phyloP scores from a whole-genome alignment of 306 rosid species.

The Sechiopsis laciniata region DNA sequence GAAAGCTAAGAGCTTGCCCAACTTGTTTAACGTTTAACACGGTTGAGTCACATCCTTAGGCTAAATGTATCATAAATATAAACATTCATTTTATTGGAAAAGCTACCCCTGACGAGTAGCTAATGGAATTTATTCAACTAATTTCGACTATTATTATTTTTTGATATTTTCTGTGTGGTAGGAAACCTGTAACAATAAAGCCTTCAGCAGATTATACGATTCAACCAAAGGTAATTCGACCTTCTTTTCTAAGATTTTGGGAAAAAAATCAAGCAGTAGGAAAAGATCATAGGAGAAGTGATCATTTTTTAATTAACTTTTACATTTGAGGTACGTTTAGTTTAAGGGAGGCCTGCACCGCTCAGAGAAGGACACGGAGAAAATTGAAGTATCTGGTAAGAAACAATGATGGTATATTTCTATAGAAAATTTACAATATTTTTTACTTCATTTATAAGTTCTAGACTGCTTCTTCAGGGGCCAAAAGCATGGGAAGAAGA shows the following conservation, averaged over 20 bases:
- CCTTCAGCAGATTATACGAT: constrained; percentile 24
- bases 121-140: neutral
- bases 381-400: constrained; percentile 44
- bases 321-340: constrained; percentile 24
- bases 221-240: constrained; percentile 42
- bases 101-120: neutral
- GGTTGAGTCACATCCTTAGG: neutral
- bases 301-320: constrained; percentile 16
- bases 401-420: constrained; percentile 5
- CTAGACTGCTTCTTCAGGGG: constrained; percentile 34
- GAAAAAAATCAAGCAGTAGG: constrained; percentile 2
- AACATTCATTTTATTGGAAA: neutral
- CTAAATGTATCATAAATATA: neutral
- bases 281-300: neutral
- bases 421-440: constrained; percentile 10
- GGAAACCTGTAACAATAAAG: constrained; percentile 31
- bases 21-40: neutral
- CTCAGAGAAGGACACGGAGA: constrained; percentile 43
- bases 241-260: constrained; percentile 18
- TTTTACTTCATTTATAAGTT: neutral
- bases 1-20: neutral
- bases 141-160: constrained; percentile 3
- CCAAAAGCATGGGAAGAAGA: constrained; percentile 40
- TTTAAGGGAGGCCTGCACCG: constrained; percentile 40
- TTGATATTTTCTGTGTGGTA: constrained; percentile 30